phyloP scores from a whole-genome alignment of 208 protist species.

The Trypanosomatidae sp. region DNA sequence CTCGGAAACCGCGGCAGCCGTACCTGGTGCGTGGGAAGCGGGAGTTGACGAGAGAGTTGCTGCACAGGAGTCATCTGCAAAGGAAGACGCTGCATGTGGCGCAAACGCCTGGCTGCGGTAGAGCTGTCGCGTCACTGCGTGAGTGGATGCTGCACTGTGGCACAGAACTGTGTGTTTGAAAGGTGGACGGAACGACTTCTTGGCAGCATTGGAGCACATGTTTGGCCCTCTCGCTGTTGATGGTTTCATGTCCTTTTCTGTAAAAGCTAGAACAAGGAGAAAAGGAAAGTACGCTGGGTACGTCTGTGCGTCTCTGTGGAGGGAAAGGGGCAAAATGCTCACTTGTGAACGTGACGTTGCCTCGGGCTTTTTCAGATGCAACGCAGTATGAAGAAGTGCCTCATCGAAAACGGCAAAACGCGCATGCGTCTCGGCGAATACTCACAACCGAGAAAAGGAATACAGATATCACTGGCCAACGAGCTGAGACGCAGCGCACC shows the following conservation, averaged over 20 bases:
- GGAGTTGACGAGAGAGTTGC: not conserved
- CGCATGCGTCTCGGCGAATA: not conserved
- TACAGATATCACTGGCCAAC: not conserved
- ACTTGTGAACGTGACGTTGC: not conserved
- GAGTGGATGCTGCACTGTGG: not conserved
- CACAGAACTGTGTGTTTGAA: constrained; percentile 8
- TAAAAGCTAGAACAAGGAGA: not conserved
- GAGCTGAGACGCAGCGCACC: not conserved
- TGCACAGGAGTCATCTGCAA: constrained; percentile 2
- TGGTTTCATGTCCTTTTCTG: not conserved
- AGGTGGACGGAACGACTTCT: constrained; percentile 14
- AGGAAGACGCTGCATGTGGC: not conserved
- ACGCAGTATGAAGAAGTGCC: not conserved
- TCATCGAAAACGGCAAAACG: not conserved
- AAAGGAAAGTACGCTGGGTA: not conserved
- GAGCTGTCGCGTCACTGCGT: not conserved
- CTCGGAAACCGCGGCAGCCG: not conserved
- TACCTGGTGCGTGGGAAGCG: not conserved
- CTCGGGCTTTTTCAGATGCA: not conserved
- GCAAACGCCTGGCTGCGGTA: not conserved
- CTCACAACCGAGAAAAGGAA: not conserved
- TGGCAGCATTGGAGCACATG: not conserved
- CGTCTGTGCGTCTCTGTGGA: not conserved
- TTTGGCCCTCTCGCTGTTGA: not conserved
- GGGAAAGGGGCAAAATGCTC: not conserved